These are phyloP conservation scores for Podila minutissima DNA, from an alignment of 192 early-diverging fungal genomes.

Conservation along the genomic window DNA sequence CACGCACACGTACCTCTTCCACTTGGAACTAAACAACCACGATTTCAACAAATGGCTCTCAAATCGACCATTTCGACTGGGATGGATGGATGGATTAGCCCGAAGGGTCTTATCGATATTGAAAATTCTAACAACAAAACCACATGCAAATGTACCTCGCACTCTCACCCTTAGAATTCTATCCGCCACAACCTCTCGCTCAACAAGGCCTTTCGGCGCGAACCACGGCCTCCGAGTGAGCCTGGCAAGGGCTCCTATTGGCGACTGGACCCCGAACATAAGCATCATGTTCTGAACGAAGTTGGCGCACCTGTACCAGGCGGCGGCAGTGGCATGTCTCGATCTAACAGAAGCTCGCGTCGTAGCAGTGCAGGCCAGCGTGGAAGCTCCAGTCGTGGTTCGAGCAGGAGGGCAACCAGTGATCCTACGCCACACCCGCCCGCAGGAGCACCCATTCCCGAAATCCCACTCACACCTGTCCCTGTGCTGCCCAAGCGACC, in stretches of 20 bases:
- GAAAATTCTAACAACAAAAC: not conserved
- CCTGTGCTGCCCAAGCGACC: conserved; percentile 43
- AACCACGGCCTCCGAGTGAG: conserved; percentile 74
- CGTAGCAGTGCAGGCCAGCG: conserved; percentile 42
- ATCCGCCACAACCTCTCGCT: conserved; percentile 91
- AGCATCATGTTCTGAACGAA: not conserved
- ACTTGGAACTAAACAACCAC: too few relatives aligned
- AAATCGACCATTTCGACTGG: too few relatives aligned
- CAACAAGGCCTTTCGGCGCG: conserved; percentile 83
- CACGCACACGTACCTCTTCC: too few relatives aligned
- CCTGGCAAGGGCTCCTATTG: conserved; percentile 75
- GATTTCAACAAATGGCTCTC: too few relatives aligned
- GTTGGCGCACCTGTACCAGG: conserved; percentile 2
- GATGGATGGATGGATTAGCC: too few relatives aligned
- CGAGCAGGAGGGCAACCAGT: conserved; percentile 36
- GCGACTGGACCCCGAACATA: conserved; percentile 64
- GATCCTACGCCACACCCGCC: conserved; percentile 40
- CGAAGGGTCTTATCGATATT: too few relatives aligned
- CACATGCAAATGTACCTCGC: not conserved
- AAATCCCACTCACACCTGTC: conserved; percentile 41
- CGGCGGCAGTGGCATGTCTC: conserved; percentile 3
- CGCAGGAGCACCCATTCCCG: conserved; percentile 10
- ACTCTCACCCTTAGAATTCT: conserved; percentile 69
- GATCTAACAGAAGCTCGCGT: conserved; percentile 26
- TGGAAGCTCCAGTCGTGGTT: conserved; percentile 6